A percentile compares a stretch with the other conserved stretches of the same genome.
Evolutionary conservation across 164 flowering plant genomes (phyloP).

Genomic region (Vitis riparia): DNA sequence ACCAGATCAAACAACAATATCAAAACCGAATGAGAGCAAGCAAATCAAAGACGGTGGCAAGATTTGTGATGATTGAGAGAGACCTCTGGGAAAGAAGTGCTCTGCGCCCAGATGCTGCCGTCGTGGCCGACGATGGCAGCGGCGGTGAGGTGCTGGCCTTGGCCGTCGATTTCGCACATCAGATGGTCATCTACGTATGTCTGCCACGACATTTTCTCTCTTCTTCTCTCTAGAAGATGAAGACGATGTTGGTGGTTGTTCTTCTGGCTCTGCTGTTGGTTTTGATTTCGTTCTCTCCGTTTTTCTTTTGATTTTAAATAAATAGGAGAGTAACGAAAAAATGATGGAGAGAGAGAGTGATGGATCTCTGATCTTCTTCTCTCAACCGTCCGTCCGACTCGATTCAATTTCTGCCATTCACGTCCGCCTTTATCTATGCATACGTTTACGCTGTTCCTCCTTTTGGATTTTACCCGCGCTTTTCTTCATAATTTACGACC

Average conservation of each 20-base stretch:
- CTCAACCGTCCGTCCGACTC: constrained; percentile 5
- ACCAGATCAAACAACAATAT: no score
- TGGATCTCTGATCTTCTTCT: constrained; percentile 3
- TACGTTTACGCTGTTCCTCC: not conserved
- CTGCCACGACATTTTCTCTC: constrained; percentile 58
- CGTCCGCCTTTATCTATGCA: constrained; percentile 19
- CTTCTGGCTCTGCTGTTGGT: not conserved
- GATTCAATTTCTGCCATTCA: constrained; percentile 20
- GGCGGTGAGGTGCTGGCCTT: constrained; percentile 37
- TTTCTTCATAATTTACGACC: not conserved
- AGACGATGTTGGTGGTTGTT: not conserved
- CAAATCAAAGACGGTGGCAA: not conserved
- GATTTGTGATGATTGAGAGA: not conserved
- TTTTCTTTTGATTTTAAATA: no score
- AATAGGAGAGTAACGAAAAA: no score
- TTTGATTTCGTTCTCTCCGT: not conserved
- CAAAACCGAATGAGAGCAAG: not conserved
- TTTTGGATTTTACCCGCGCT: not conserved
- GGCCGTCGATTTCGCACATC: constrained; percentile 62
- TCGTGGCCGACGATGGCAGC: constrained; percentile 64
- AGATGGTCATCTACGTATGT: constrained; percentile 59
- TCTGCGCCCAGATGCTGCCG: constrained; percentile 69
- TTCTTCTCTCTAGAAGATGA: not conserved
- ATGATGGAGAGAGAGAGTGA: not conserved
- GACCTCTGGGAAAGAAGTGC: constrained; percentile 53